Evolutionary conservation across 192 early-diverging fungal species (phyloP), one percentile per base, ranked within the genome.

Genomic region (Coemansia biformis): DNA sequence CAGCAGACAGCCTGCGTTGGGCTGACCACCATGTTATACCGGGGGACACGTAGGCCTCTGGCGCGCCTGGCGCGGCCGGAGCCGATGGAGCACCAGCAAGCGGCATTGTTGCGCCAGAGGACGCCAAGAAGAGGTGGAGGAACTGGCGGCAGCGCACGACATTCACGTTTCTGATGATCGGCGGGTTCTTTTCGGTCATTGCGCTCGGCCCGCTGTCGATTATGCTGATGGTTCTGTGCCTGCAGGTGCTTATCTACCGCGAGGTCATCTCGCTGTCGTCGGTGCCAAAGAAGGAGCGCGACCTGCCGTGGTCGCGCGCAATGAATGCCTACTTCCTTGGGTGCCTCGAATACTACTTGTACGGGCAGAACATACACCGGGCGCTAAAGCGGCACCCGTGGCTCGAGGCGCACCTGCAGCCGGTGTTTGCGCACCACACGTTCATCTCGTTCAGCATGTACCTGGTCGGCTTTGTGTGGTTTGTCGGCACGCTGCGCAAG

Each of bases 371-470:
- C 48, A 76, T 92, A 46, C 90, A 94, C 47, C 82, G 91, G 32
- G 91, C 89, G 50, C 90, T 93, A 59, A 85, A 89, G 69, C 78
- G 86, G 51, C 75, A 80, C 38, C 78, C 89, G 18, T 81, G 91
- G 63, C 85, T 92, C 28, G 90, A 93, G 48, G 86, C 87, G 11
- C 86, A 89, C 44, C 54, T 92, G 46, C 67, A 84, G 46, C 83
- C 85, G 10, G 79, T 98, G 44, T 89, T 91, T 29, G 88, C 87
- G 4, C 89, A 98, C 66, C 94, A 98, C 63, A 81, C 83, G 26
- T 96, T 98, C 57, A 91, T 98, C 51, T 90, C 88, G 32, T 94
- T 95, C 62, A 79, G 79, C 19, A 76, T 96, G 44, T 98, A 98
- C 54, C 63, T 83, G 40, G 70, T 90, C 46, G 70, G 70, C 2